phyloP scores from a whole-genome alignment of 768 basidiomycete genomes.

The Trametes villosa region DNA sequence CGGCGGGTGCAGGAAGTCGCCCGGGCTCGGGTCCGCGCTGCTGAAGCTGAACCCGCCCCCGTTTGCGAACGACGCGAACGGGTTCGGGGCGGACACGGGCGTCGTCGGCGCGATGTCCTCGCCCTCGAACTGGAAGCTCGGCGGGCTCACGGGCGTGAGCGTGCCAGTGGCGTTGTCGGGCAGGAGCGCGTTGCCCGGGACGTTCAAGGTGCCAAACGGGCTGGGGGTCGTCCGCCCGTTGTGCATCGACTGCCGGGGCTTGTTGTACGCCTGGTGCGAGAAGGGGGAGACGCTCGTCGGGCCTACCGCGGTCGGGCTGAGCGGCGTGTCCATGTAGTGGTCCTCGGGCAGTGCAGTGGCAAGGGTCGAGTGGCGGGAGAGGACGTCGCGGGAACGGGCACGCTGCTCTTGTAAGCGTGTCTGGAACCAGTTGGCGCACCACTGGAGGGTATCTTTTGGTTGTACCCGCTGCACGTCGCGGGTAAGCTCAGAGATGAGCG shows the following conservation, averaged over 20 bases:
- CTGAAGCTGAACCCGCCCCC: constrained; percentile 34
- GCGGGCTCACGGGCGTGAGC: constrained; percentile 40
- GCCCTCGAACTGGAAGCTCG: constrained; percentile 62
- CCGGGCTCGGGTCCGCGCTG: constrained; percentile 43
- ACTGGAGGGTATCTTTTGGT: constrained; percentile 90
- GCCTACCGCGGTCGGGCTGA: constrained; percentile 37
- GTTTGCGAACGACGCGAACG: constrained; percentile 41
- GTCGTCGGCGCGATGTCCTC: constrained; percentile 66
- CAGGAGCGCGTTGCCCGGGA: constrained; percentile 80
- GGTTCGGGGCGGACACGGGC: constrained; percentile 51
- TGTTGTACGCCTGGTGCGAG: constrained; percentile 42
- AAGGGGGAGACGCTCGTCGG: constrained; percentile 59
- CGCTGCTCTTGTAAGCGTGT: constrained; percentile 85
- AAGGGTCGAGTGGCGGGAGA: constrained; percentile 56
- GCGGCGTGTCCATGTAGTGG: constrained; percentile 59
- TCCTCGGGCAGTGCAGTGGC: constrained; percentile 58
- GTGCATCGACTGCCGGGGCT: constrained; percentile 58
- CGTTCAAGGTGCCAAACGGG: constrained; percentile 80
- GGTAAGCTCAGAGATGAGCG: constrained; percentile 81
- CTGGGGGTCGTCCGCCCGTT: constrained; percentile 52
- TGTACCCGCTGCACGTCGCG: constrained; percentile 85
- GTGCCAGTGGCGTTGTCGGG: constrained; percentile 44
- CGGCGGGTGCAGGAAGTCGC: constrained; percentile 74
- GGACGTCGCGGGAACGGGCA: constrained; percentile 67
- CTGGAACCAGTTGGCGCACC: constrained; percentile 95